Conservation (phyloP, 1,284 basidiomycete genomes). For the Pseudozyma sp. region DNA sequence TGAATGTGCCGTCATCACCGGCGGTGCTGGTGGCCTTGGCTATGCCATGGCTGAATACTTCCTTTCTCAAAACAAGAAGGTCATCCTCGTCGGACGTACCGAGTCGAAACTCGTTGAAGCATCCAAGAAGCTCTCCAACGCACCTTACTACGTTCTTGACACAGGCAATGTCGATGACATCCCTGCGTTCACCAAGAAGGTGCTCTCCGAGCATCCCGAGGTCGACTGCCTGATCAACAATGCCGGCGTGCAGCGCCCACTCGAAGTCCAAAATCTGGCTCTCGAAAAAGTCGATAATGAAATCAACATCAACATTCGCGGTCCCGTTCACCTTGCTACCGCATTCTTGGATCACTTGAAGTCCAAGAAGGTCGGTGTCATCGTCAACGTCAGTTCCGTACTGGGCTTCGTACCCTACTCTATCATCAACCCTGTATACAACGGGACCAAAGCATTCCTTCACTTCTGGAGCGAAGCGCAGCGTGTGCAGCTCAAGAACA, state of each 20-base stretch:
- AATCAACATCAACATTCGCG: constrained; percentile 63
- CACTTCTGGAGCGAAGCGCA: constrained; percentile 64
- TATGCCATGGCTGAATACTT: constrained; percentile 69
- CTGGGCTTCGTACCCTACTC: constrained; percentile 57
- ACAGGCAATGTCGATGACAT: constrained; percentile 66
- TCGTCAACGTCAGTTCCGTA: constrained; percentile 62
- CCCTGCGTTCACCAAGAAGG: constrained; percentile 62
- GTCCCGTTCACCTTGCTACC: constrained; percentile 61
- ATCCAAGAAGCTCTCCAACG: constrained; percentile 63
- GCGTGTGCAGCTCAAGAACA: constrained; percentile 57
- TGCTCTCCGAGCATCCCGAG: constrained; percentile 69
- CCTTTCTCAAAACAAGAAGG: constrained; percentile 68
- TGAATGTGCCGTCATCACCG: constrained; percentile 62
- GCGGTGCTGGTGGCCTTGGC: constrained; percentile 58
- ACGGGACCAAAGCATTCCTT: constrained; percentile 57
- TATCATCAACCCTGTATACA: constrained; percentile 59
- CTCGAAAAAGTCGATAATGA: constrained; percentile 61
- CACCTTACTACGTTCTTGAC: constrained; percentile 69
- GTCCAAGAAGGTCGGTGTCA: constrained; percentile 50
- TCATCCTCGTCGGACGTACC: constrained; percentile 69
- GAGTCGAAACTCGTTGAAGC: constrained; percentile 67
- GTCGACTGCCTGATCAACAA: constrained; percentile 71
- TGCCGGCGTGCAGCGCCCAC: constrained; percentile 69
- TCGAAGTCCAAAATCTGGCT: constrained; percentile 61
- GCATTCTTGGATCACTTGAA: constrained; percentile 62